Conservation (phyloP, 768 basidiomycete genomes). For the Auricularia sp. region DNA sequence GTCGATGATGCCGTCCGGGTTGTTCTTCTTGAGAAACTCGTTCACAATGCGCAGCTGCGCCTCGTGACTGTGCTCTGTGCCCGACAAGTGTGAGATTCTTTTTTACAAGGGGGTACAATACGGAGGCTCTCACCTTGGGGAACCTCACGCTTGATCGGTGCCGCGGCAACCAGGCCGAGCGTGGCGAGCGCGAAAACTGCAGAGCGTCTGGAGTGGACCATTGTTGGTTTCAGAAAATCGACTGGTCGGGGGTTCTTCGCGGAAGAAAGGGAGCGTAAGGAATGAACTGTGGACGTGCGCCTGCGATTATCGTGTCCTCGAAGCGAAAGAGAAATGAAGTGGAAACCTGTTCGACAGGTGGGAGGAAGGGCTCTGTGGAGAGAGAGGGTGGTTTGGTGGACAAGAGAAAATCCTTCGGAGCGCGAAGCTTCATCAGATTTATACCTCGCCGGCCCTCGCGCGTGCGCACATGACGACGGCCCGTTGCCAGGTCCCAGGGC, state of each 20-base stretch:
- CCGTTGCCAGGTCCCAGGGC: background rate
- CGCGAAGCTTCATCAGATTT: background rate
- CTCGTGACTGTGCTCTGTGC: conserved; percentile 56
- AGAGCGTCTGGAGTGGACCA: conserved; percentile 27
- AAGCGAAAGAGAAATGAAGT: conserved; percentile 1
- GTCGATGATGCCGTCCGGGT: conserved; percentile 50
- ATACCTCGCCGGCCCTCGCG: background rate
- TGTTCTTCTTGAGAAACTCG: conserved; percentile 39
- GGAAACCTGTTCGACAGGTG: conserved; percentile 8
- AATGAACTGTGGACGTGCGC: background rate
- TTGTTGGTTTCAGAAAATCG: conserved; percentile 9
- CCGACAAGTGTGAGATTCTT: background rate
- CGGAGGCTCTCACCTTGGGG: conserved; percentile 42
- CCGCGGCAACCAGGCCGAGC: conserved; percentile 26
- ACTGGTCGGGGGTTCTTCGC: background rate
- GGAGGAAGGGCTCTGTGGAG: background rate
- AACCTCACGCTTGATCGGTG: conserved; percentile 49
- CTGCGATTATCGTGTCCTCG: conserved; percentile 1
- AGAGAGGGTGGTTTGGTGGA: background rate
- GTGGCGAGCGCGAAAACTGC: conserved; percentile 27
- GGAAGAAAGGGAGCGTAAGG: background rate
- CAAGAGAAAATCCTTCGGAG: background rate
- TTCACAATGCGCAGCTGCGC: conserved; percentile 43
- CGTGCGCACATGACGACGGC: conserved; percentile 6
- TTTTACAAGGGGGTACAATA: conserved; percentile 7